Base-by-base conservation (phyloP, 2,329 filamentous ascomycete species). In the Herpotrichia juniperi region DNA sequence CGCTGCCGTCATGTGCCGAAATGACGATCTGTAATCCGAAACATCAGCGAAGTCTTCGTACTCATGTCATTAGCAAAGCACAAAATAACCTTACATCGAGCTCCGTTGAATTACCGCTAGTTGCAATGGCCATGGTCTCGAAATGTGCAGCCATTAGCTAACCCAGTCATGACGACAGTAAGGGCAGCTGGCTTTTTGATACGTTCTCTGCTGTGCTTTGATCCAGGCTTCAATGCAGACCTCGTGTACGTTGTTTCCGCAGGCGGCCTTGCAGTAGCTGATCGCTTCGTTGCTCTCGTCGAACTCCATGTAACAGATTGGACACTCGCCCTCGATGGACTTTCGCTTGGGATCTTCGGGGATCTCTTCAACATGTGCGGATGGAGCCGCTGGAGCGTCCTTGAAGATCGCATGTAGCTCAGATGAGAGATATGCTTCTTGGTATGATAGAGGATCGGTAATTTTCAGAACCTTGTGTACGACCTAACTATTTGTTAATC, bases 221-320 rank as follows among this genome's bases (percentile, higher is more conserved):
- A 63, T 53, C 82, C 82, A 84, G 55, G 78, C 70, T 40, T 79
- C 66, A 56, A 84, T 83, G 58, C 82, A 85, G 0, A 64, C 57
- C 50, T 77, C 75, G 62, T 84, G 82, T 16, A 84, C 69, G 60
- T 85, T 85, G 63, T 85, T 84, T 16, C 83, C 83, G 58, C 84
- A 86, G 9, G 9, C 28, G 1, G 79, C 79, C 57, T 78, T 78
- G 67, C 84, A 86, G 78, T 81, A 86, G 3, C 57, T 53, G 16
- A 62, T 59, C n/a, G 50, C 42, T 22, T 62, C 59, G 11, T 74
- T 73, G 4, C 58, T 62, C 1, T 76, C 21, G 21, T 53, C 50
- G 37, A 45, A 63, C 45, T 83, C 80, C 72, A 79, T 81, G 64
- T 82, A 84, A 68, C 83, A 86, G 54, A 86, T 81, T 0, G 82